Base-by-base conservation (phyloP, 257 asterid species). In the Buddleja alternifolia region DNA sequence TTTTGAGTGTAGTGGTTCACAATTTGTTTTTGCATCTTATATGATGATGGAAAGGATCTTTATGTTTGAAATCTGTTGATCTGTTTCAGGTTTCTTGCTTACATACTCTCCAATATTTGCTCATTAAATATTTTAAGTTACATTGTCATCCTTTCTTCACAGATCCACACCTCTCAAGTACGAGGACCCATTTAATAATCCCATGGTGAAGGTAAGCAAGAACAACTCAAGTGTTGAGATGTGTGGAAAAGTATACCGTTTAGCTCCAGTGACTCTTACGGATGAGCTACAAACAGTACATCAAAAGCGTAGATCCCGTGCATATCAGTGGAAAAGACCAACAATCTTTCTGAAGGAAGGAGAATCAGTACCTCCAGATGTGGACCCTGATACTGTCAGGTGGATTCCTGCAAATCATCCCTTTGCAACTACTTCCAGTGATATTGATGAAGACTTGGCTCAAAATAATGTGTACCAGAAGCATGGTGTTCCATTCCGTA, bases 361-460 rank as follows among this genome's bases (percentile, higher is more conserved):
- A 21, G 99, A 94, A 7, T 81, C 93, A 9, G 66, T 91, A 65
- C 99, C 99, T 50, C 86, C 96, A 54, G 99, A 89, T 81, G 97
- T 94, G 66, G 99, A 94, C 86, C 99, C 97, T n/a, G 97, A 94
- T 61, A 81, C 96, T 9, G 83, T 94, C 61, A 84, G 99, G 78
- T 94, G 99, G 99, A 94, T 94, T 72, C 99, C 99, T 50, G 90
- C 99, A 63, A 94, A 94, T 66, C 99, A 94, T 81, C 99, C 99
- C 1, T 94, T 94, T 81, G 99, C 99, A 65, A 94, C 97, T 44
- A 91, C 99, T 67, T 73, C 89, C 39, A 91, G 97, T 75, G 97
- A 94, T 34, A 94, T 94, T 46, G 96, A 94, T 57, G 99, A 91
- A 80, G 95, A 76, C 68, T 82, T 94, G 86, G 97, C 97, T 51